Conservation (phyloP, 208 protist genomes). For the Leishmania aethiopica region DNA sequence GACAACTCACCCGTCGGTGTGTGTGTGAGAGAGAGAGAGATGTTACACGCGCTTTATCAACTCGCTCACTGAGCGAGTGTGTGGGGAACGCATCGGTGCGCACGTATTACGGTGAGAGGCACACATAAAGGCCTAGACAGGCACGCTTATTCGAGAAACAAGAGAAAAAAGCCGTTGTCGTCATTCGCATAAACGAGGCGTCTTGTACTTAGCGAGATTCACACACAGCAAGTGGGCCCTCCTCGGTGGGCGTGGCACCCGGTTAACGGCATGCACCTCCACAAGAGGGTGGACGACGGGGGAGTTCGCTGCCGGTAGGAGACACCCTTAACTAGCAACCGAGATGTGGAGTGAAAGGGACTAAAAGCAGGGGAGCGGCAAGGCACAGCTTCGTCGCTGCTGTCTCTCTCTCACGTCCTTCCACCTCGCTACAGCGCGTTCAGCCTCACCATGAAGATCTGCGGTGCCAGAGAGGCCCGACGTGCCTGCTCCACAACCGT, state of each 20-base stretch:
- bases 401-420: slow-evolving; percentile 1
- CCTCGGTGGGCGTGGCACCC: background rate
- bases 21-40: background rate
- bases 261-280: background rate
- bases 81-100: background rate
- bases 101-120: background rate
- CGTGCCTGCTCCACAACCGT: slow-evolving; percentile 56
- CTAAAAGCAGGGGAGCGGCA: background rate
- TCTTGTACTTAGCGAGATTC: background rate
- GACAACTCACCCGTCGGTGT: background rate
- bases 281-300: background rate
- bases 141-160: slow-evolving; percentile 1
- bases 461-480: slow-evolving; percentile 52
- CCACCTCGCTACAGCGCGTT: slow-evolving; percentile 21
- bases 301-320: background rate
- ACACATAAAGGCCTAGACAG: background rate
- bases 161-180: background rate
- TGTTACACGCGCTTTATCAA: background rate
- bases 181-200: background rate
- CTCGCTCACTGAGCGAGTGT: background rate
- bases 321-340: background rate
- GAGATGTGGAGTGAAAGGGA: slow-evolving; percentile 1
- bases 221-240: background rate
- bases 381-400: background rate
- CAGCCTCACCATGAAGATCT: slow-evolving; percentile 66